Percentiles rank a stretch among this genome's conserved stretches.
Conservation (phyloP, 169 alveolate genomes). For the Plasmodium gaboni region DNA sequence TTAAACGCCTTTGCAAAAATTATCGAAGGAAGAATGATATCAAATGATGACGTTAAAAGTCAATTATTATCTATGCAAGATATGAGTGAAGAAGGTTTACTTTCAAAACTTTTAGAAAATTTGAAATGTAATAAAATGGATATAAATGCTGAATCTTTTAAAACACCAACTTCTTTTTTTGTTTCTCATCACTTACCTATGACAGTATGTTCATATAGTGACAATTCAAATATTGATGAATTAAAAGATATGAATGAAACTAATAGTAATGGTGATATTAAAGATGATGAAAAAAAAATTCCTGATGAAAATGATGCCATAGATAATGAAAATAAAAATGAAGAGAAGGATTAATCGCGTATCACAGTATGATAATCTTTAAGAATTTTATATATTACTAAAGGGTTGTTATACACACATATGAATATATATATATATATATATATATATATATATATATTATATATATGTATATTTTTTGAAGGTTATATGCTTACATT, state of each 20-base stretch:
- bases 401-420: neutral
- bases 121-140: slow-evolving; percentile 53
- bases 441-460: too few species aligned
- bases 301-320: slow-evolving; percentile 6
- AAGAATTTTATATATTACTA: too few species aligned
- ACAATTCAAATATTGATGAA: slow-evolving; percentile 29
- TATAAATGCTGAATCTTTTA: slow-evolving; percentile 73
- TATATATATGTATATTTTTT: too few species aligned
- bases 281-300: neutral
- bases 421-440: too few species aligned
- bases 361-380: neutral
- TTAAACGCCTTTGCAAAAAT: slow-evolving; percentile 69
- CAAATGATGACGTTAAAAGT: slow-evolving; percentile 69
- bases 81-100: slow-evolving; percentile 28
- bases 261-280: neutral
- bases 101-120: slow-evolving; percentile 51
- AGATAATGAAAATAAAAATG: slow-evolving; percentile 23
- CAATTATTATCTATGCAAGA: slow-evolving; percentile 73
- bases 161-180: slow-evolving; percentile 72
- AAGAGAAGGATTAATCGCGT: neutral
- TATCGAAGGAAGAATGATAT: slow-evolving; percentile 71
- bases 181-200: slow-evolving; percentile 68
- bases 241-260: slow-evolving; percentile 2
- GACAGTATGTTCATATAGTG: slow-evolving; percentile 41
- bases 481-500: too few species aligned